Conservation (phyloP, 1,139 yeast genomes). For the Sugiyamaella pinicola region DNA sequence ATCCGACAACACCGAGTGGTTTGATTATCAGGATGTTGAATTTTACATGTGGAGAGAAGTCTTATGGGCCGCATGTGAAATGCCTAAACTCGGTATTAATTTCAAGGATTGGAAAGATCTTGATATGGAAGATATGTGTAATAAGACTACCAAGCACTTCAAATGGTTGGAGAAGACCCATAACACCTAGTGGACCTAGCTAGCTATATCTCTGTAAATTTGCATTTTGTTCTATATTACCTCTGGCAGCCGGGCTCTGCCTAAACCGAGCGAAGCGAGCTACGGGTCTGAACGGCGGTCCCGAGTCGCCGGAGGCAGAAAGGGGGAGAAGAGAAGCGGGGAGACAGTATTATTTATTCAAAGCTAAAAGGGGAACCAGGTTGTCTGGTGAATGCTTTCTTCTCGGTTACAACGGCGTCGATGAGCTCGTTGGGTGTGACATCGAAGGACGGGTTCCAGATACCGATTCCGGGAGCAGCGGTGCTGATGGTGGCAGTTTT, state of each 20-base stretch:
- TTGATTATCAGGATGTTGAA: conserved; percentile 54
- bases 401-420: conserved; percentile 88
- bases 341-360: too few relatives aligned
- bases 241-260: too few relatives aligned
- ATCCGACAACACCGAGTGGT: conserved; percentile 44
- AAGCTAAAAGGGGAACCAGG: conserved; percentile 1
- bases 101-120: conserved; percentile 53
- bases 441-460: conserved; percentile 97
- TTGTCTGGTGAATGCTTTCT: conserved; percentile 46
- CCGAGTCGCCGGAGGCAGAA: background rate
- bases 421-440: conserved; percentile 82
- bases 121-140: conserved; percentile 42
- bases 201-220: background rate
- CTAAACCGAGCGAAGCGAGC: background rate
- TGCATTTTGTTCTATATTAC: conserved; percentile 9
- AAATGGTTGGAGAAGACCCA: conserved; percentile 36
- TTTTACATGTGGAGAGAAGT: conserved; percentile 61
- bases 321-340: too few relatives aligned
- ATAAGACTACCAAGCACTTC: conserved; percentile 35
- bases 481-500: conserved; percentile 57
- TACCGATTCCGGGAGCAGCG: conserved; percentile 82
- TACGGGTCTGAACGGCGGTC: conserved; percentile 1
- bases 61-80: conserved; percentile 59
- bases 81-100: conserved; percentile 38
- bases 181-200: background rate